These are phyloP conservation scores for Ustilago lituana DNA, from an alignment of 1,284 basidiomycete species.

Conservation along the genomic window DNA sequence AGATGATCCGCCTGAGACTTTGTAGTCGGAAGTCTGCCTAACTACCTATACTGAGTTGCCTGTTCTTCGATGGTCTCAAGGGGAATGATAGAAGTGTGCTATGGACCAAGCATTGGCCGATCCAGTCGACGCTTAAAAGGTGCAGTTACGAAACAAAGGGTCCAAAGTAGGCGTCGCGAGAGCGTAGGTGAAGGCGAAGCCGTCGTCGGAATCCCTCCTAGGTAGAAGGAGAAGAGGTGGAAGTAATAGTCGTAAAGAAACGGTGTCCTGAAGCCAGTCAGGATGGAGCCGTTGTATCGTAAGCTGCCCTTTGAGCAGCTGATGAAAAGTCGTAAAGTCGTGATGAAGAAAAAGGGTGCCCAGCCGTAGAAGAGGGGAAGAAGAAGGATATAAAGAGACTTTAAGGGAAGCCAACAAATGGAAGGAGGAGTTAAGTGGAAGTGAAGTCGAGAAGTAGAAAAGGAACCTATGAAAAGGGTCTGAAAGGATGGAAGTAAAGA, in stretches of 20 bases:
- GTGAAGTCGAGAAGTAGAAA: slow-evolving; percentile 3
- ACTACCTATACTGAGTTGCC: no score
- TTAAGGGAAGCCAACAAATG: neutral
- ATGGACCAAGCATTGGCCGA: no score
- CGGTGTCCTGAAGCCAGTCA: slow-evolving; percentile 26
- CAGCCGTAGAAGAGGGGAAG: slow-evolving; percentile 18
- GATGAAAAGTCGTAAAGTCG: slow-evolving; percentile 14
- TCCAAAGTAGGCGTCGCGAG: no score
- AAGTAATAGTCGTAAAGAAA: slow-evolving; percentile 7
- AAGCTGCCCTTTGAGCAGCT: slow-evolving; percentile 3
- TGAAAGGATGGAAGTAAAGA: neutral
- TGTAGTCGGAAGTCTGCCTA: no score
- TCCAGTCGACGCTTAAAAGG: neutral
- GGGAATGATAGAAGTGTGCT: no score
- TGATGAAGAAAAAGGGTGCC: slow-evolving; percentile 12
- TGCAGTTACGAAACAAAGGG: no score
- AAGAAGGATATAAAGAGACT: slow-evolving; percentile 13
- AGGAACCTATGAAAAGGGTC: neutral
- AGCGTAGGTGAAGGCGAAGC: no score
- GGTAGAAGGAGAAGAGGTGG: neutral
- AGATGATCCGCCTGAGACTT: no score
- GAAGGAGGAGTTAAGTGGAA: no score
- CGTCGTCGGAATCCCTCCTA: no score
- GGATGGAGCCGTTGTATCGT: slow-evolving; percentile 6
- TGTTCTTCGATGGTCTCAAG: no score